A percentile compares a stretch with the other conserved stretches of the same genome.
Evolutionary conservation across 805 yeast genomes (phyloP).

Genomic region (Metschnikowia rubicola): DNA sequence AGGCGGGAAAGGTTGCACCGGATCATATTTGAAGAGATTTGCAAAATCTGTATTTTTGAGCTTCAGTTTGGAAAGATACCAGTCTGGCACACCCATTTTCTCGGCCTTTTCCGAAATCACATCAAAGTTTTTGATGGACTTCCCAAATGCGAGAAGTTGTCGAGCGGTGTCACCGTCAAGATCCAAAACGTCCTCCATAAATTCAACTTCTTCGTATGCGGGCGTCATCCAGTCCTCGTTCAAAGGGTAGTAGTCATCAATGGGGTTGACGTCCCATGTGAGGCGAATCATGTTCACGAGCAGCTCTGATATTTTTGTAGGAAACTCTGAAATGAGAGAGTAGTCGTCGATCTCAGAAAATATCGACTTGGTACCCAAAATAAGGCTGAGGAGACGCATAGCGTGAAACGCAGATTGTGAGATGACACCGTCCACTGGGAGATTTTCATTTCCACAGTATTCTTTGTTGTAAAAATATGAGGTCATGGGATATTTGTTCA

Average conservation of each 20-base stretch:
- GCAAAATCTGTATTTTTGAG: constrained; percentile 4
- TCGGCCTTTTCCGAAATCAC: constrained; percentile 1
- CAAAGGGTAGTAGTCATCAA: constrained; percentile 10
- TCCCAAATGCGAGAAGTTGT: constrained; percentile 2
- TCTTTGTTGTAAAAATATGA: constrained; percentile 9
- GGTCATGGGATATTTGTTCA: constrained; percentile 7
- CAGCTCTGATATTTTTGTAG: constrained; percentile 1
- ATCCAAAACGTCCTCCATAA: constrained; percentile 1
- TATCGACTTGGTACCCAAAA: constrained; percentile 11
- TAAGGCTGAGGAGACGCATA: constrained; percentile 2
- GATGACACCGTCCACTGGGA: constrained; percentile 8
- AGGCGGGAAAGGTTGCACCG: background rate
- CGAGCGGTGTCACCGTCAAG: background rate
- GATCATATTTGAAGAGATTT: constrained; percentile 7
- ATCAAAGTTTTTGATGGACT: constrained; percentile 1
- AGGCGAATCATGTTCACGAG: constrained; percentile 8
- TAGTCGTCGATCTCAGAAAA: constrained; percentile 4
- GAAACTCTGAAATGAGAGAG: constrained; percentile 9
- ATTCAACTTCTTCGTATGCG: constrained; percentile 8
- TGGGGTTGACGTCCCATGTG: constrained; percentile 8
- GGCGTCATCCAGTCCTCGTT: constrained; percentile 12
- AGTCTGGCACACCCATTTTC: constrained; percentile 2
- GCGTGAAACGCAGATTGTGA: constrained; percentile 5
- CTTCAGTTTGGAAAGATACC: constrained; percentile 3
- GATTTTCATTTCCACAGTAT: constrained; percentile 12